Conservation (phyloP, 495 filamentous ascomycete species). For the Penicillium waksmanii region DNA sequence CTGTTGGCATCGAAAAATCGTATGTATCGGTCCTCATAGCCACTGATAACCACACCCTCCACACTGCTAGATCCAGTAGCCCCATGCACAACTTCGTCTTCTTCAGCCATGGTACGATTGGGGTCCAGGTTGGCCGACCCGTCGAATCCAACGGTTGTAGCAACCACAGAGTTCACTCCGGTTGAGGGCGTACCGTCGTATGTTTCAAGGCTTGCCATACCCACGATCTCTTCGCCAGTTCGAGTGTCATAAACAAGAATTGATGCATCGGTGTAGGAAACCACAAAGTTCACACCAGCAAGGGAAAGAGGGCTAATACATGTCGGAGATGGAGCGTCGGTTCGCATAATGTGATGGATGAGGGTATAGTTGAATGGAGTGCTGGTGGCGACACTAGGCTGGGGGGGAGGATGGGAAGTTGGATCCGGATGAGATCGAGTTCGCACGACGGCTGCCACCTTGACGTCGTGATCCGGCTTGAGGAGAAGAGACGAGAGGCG, state of each 20-base stretch:
- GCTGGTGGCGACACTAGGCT: slow-evolving; percentile 76
- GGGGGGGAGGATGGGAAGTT: slow-evolving; percentile 90
- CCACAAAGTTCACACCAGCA: slow-evolving; percentile 90
- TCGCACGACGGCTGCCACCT: slow-evolving; percentile 78
- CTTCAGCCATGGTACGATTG: slow-evolving; percentile 62
- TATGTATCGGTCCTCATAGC: slow-evolving; percentile 94
- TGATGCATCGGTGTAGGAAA: slow-evolving; percentile 86
- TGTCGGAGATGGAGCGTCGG: slow-evolving; percentile 78
- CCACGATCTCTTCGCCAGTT: slow-evolving; percentile 86
- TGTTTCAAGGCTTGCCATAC: slow-evolving; percentile 90
- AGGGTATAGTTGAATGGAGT: slow-evolving; percentile 70
- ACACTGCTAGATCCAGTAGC: slow-evolving; percentile 87
- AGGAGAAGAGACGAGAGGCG: slow-evolving; percentile 80
- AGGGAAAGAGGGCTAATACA: slow-evolving; percentile 86
- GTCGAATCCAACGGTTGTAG: slow-evolving; percentile 80
- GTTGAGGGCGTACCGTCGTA: slow-evolving; percentile 85
- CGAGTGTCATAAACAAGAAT: slow-evolving; percentile 91
- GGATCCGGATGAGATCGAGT: slow-evolving; percentile 88
- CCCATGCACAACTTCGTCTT: slow-evolving; percentile 72
- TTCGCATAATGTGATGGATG: slow-evolving; percentile 78
- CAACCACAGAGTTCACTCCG: slow-evolving; percentile 89
- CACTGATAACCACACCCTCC: slow-evolving; percentile 90
- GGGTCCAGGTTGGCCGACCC: slow-evolving; percentile 66
- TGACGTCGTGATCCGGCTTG: slow-evolving; percentile 69
- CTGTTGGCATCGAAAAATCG: slow-evolving; percentile 98